Evolutionary conservation across 164 flowering plant genomes (phyloP), one percentile per base, ranked within the genome.

Genomic region (Saururus chinensis): DNA sequence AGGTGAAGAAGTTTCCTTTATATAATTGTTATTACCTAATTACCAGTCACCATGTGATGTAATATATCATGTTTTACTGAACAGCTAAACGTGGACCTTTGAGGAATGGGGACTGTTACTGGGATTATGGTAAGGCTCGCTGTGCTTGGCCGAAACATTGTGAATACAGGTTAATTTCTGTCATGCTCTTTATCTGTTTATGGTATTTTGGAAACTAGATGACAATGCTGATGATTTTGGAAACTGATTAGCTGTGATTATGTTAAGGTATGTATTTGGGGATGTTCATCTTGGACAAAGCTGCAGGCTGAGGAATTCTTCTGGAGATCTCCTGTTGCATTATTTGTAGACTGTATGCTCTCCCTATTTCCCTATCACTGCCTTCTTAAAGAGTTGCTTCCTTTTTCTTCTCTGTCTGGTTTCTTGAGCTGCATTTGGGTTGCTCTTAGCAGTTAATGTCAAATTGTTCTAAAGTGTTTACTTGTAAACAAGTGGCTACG

Each of bases 81-180:
- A 67, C 77, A 93, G 98, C 84, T 64, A 90, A 74, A 70, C 95
- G 98, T 51, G 98, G 98, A 60, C 98, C 98, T 70, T 63, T 93
- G 68, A 88, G 98, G 76, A 72, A 93, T 70, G 95, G 79, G 17
- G 97, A 93, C 74, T 93, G 98, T 66, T 93, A 85, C 49, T 93
- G 98, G 98, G 98, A 93, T 67, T 93, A 93, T 74, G 97, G 89
- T 45, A 93, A 90, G 78, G 98, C 98, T 77, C 83, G 98, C 17
- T 93, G 98, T 68, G 97, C 96, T 37, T 88, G 87, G 95, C 70
- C 95, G 42, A 92, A 88, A 40, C 77, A 86, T 64, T 93, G 98
- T 74, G 98, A 88, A 85, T 93, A 93, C 61, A 88, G 98, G 98
- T 93, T 16, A 19, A 25, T 23, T 60, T 64, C 65, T 57, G 48